Evolutionary conservation across 768 basidiomycete species (phyloP), one percentile per base, ranked within the genome.

Genomic region (Agaricus blazei): DNA sequence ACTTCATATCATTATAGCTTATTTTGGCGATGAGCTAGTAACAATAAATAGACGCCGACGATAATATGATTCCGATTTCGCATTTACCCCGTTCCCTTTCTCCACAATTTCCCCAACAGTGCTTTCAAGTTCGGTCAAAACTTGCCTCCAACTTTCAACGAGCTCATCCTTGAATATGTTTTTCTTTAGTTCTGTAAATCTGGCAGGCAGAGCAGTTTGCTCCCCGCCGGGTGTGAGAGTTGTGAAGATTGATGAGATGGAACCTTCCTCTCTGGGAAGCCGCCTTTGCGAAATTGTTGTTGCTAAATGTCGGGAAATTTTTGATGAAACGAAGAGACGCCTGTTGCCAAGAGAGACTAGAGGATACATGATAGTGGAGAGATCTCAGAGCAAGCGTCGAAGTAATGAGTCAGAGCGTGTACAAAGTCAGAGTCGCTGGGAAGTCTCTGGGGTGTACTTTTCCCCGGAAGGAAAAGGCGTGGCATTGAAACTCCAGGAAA

Each of bases 1-100:
- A 75, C 4, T 72, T 64, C 8, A 89, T 67, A 47, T 85, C 77
- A 3, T 74, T 62, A 62, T 86, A 85, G 15, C 77, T 70, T 47
- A 89, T 77, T 67, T 82, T 80, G 4, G 87, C 84, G 38, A 88
- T 73, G 58, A 75, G 78, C 85, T 88, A 19, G n/a, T n/a, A 52
- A 45, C 9, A 43, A 28, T 9, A 12, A 41, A 27, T 8, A 26
- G 40, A 37, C 34, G 45, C 24, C 26, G 12, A 52, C 44, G 50
- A 11, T 4, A 27, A 29, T 29, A 14, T 42, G 14, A 9, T 37
- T 43, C 26, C 43, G 7, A 31, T 37, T 27, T 34, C 26, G 49
- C 53, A 63, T 78, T 54, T 62, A 85, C 86, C 42, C 79, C 69
- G 0, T 79, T 68, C 1, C 83, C 83, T 57, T 73, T 65, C 47